These are phyloP conservation scores for Penicillium sp. DNA, from an alignment of 2,329 filamentous ascomycete species.

Conservation along the genomic window DNA sequence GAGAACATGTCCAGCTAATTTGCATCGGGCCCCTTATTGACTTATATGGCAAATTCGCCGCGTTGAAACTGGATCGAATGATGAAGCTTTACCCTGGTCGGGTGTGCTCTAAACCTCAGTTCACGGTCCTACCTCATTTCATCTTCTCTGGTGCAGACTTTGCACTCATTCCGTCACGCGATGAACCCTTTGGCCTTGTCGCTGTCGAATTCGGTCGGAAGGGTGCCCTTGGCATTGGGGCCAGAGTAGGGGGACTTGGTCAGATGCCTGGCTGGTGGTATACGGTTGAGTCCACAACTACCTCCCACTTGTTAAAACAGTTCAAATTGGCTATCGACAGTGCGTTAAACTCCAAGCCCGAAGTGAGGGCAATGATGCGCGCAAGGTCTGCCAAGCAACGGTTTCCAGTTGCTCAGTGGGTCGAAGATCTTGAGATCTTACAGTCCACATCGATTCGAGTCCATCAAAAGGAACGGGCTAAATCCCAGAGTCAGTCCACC, in stretches of 20 bases:
- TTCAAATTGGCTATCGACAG: constrained; percentile 64
- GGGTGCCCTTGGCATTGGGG: constrained; percentile 65
- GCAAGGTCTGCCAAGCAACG: constrained; percentile 63
- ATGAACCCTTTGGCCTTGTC: constrained; percentile 67
- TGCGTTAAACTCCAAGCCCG: constrained; percentile 57
- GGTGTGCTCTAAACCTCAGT: constrained; percentile 67
- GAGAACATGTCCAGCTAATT: constrained; percentile 61
- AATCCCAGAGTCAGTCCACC: constrained; percentile 32
- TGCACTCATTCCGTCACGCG: constrained; percentile 65
- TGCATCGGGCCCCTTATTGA: constrained; percentile 65
- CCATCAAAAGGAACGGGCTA: constrained; percentile 46
- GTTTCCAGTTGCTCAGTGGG: constrained; percentile 66
- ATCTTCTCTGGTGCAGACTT: constrained; percentile 68
- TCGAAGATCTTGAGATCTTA: constrained; percentile 62
- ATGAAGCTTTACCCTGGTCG: constrained; percentile 65
- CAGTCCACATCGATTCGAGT: constrained; percentile 60
- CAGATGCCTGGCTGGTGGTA: constrained; percentile 73
- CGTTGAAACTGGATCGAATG: constrained; percentile 61
- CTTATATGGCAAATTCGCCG: constrained; percentile 66
- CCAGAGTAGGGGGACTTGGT: constrained; percentile 65
- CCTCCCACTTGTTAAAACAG: constrained; percentile 62
- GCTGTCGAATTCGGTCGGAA: constrained; percentile 68
- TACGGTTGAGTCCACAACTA: constrained; percentile 64
- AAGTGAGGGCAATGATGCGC: constrained; percentile 61
- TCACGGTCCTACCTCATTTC: constrained; percentile 64